Evolutionary conservation across 2,329 filamentous ascomycete genomes (phyloP), one percentile per base, ranked within the genome.

Genomic region (Cylindrodendrum hubeiense): DNA sequence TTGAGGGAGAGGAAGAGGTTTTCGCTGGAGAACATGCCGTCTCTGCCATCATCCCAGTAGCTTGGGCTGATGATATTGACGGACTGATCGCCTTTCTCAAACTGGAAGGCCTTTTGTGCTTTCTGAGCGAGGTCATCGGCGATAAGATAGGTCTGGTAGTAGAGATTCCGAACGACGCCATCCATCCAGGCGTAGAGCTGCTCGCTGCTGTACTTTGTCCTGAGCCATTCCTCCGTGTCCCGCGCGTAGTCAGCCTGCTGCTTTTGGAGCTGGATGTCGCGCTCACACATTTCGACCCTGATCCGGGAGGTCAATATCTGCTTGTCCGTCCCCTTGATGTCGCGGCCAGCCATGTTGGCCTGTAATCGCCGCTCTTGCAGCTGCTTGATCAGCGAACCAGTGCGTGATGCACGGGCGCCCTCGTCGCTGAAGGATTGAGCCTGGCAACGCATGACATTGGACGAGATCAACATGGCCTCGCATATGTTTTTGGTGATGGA

Each of bases 321-420:
- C 41, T 63, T 60, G 46, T 68, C 63, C 13, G 61, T 60, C 17
- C 55, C 41, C 49, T 60, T 60, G 44, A 68, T 63, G 19, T 66
- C 66, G 33, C 30, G 50, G 7, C 66, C 58, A 3, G 44, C 34
- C 12, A 52, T 41, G 21, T 65, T 67, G 22, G 62, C 66, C 43
- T 65, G 52, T 5, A 58, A 13, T 7, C 46, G 49, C 4, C 62
- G 52, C 21, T 61, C 62, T 13, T 67, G 58, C 9, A 59, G 44
- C 51, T 60, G 58, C 28, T 22, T 37, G 3, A 39, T 46, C 10
- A 65, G 53, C 15, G 33, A 37, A 6, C 13, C 33, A 15, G 9
- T 13, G 33, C 33, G 13, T 10, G 33, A 37, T 13, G 33, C 33
- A 37, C 33, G 33, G 13, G 33, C 5, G 33, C 33, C 33, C 33